Evolutionary conservation across 768 basidiomycete species (phyloP).

Genomic region (Phanerodontia chrysosporium): DNA sequence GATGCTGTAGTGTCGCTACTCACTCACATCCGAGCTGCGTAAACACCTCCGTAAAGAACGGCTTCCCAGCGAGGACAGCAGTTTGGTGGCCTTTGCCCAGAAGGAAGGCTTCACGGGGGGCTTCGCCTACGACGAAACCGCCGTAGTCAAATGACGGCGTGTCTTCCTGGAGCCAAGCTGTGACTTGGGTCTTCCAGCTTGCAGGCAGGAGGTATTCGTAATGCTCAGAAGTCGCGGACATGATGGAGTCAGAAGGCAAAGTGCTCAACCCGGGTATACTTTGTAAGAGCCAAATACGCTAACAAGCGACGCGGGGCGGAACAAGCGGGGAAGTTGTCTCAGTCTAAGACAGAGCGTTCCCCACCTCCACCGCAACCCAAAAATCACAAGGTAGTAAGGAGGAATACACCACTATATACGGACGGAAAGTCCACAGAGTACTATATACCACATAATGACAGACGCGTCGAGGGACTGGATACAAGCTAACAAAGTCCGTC

Average conservation of each 20-base stretch:
- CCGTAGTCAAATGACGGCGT: slow-evolving; percentile 96
- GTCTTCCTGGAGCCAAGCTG: slow-evolving; percentile 86
- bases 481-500: slow-evolving; percentile 6
- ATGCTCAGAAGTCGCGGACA: slow-evolving; percentile 6
- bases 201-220: slow-evolving; percentile 82
- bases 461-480: slow-evolving; percentile 11
- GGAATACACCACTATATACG: slow-evolving; percentile 5
- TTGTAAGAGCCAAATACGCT: background rate
- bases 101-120: slow-evolving; percentile 77
- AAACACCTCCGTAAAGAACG: slow-evolving; percentile 95
- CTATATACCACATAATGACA: slow-evolving; percentile 14
- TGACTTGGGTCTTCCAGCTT: slow-evolving; percentile 83
- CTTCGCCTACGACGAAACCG: slow-evolving; percentile 94
- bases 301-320: background rate
- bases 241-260: background rate
- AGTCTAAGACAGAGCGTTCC: background rate
- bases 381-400: background rate
- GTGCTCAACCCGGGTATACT: background rate
- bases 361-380: background rate
- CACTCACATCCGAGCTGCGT: slow-evolving; percentile 84
- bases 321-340: background rate
- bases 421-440: slow-evolving; percentile 3
- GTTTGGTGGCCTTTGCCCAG: slow-evolving; percentile 82
- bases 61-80: slow-evolving; percentile 87
- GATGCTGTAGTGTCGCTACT: slow-evolving; percentile 32